Evolutionary conservation across 257 asterid species (phyloP).

Genomic region (Solanum chilense): DNA sequence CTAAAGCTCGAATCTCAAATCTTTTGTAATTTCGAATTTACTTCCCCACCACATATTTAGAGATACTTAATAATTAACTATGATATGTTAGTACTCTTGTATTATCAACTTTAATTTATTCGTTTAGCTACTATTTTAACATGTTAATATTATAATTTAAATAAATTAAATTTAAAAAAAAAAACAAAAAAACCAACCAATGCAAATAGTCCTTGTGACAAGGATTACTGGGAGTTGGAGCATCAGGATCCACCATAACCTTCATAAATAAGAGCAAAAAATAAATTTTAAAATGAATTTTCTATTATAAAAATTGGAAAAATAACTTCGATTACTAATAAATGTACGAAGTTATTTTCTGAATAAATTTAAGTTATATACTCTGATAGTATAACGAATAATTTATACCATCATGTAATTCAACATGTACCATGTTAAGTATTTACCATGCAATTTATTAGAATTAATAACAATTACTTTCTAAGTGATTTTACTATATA

Average conservation of each 20-base stretch:
- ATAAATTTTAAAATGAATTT: too few relatives aligned
- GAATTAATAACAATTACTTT: background rate
- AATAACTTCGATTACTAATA: background rate
- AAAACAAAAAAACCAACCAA: constrained; percentile 18
- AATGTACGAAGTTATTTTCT: too few relatives aligned
- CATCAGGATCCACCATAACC: constrained; percentile 73
- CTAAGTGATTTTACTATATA: background rate
- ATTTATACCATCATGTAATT: background rate
- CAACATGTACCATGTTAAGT: background rate
- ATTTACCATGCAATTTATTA: background rate
- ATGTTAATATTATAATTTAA: background rate
- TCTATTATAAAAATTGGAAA: too few relatives aligned
- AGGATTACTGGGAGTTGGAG: constrained; percentile 60
- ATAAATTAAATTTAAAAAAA: too few relatives aligned
- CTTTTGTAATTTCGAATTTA: too few relatives aligned
- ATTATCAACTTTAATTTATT: too few relatives aligned
- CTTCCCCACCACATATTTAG: too few relatives aligned
- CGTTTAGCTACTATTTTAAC: too few relatives aligned
- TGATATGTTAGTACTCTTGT: background rate
- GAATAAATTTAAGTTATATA: too few relatives aligned
- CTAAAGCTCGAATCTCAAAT: too few relatives aligned
- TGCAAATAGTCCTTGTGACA: constrained; percentile 47
- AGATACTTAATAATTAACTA: background rate
- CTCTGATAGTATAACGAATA: background rate
- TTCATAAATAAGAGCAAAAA: background rate